phyloP scores from a whole-genome alignment of 2,329 filamentous ascomycete genomes.

The Alternaria ventricosa region DNA sequence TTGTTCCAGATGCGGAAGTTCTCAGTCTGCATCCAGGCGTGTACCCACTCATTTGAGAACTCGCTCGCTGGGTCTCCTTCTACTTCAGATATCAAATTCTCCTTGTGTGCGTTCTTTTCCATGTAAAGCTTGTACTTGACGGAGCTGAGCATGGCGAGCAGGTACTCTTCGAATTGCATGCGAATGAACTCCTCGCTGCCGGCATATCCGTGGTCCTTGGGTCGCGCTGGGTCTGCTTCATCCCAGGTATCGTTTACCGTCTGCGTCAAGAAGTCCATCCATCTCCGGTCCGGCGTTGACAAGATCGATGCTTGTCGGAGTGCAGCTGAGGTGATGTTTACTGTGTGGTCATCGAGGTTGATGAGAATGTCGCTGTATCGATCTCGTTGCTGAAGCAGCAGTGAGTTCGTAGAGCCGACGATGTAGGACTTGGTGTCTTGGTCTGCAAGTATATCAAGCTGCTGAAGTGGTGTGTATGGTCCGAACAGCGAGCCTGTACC shows the following conservation, averaged over 20 bases:
- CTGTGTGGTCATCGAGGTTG: slow-evolving; percentile 87
- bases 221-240: slow-evolving; percentile 81
- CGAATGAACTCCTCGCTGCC: slow-evolving; percentile 98
- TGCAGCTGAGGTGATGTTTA: slow-evolving; percentile 82
- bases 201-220: slow-evolving; percentile 93
- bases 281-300: slow-evolving; percentile 85
- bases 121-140: slow-evolving; percentile 79
- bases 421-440: slow-evolving; percentile 96
- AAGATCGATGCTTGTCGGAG: slow-evolving; percentile 77
- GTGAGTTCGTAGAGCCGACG: slow-evolving; percentile 93
- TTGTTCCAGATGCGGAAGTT: slow-evolving; percentile 90
- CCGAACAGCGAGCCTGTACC: slow-evolving; percentile 96
- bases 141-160: slow-evolving; percentile 84
- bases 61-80: slow-evolving; percentile 86
- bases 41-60: slow-evolving; percentile 83
- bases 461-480: slow-evolving; percentile 94
- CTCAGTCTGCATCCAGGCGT: slow-evolving; percentile 85
- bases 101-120: slow-evolving; percentile 56
- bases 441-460: slow-evolving; percentile 92
- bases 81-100: slow-evolving; percentile 65
- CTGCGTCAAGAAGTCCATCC: slow-evolving; percentile 95
- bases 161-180: slow-evolving; percentile 95
- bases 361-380: slow-evolving; percentile 96
- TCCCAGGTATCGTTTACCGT: slow-evolving; percentile 98
- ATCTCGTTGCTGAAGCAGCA: slow-evolving; percentile 92